Evolutionary conservation across 768 basidiomycete species (phyloP), one percentile per base, ranked within the genome.

Genomic region (Collybiopsis luxurians): DNA sequence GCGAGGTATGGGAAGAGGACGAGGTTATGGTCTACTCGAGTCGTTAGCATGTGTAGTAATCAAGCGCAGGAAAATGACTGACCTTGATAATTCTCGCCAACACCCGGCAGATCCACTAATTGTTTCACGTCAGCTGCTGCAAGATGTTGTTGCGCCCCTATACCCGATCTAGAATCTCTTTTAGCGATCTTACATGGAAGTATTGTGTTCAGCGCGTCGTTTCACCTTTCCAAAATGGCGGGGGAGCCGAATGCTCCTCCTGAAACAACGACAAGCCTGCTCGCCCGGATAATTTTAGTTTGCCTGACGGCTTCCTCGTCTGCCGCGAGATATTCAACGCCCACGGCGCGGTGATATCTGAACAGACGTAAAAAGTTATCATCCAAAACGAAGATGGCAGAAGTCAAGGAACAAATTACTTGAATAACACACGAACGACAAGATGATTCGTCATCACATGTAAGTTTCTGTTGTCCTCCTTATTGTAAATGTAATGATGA

Each of bases 81-180:
- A 65, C 68, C 71, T 15, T 65, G 60, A 34, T 68, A 72, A 56
- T 82, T 82, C 62, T 77, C 75, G 3, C 84, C 83, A 1, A 86
- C 83, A 27, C 78, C 77, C 0, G 81, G 80, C 7, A 84, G 74
- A 44, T 82, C 77, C 13, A 80, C 63, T 44, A 70, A 59, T 38
- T 66, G 63, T 9, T 69, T 59, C 34, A 85, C 72, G 12, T 71
- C 72, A 34, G 74, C 59, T 9, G 57, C 61, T 11, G 70, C 58
- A 27, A 84, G 67, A 52, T 78, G 56, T 0, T 65, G 65, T 0
- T 55, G 55, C 3, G 74, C 69, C 5, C 83, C 84, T 57, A 86
- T 78, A n/a, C 84, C 84, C 0, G 81, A 83, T 6, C 61, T 64
- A 24, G 17, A 24, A 38, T 1, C 12, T 27, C 4, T 17, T 9